These are phyloP conservation scores for Durio zibethinus DNA, from an alignment of 345 rosid genomes.

Conservation along the genomic window DNA sequence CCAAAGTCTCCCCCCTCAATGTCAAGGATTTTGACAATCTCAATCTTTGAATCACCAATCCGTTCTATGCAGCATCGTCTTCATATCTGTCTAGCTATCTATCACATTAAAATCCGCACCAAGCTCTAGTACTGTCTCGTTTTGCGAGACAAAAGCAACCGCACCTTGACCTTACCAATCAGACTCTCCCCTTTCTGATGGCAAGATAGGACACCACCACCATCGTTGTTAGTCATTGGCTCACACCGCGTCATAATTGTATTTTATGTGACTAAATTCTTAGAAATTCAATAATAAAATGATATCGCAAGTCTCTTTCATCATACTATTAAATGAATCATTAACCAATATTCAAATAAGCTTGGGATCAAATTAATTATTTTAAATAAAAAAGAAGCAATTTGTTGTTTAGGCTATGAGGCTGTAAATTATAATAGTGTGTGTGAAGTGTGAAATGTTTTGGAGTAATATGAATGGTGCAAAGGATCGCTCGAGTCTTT, in stretches of 20 bases:
- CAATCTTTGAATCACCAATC: not conserved
- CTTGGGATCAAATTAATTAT: too few species aligned
- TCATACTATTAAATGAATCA: too few species aligned
- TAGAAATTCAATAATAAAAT: too few species aligned
- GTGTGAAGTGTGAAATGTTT: not conserved
- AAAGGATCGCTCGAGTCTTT: not conserved
- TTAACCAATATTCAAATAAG: too few species aligned
- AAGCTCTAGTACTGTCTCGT: slow-evolving; percentile 3
- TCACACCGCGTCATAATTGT: too few species aligned
- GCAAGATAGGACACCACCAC: not conserved
- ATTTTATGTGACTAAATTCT: too few species aligned
- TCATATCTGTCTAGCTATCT: not conserved
- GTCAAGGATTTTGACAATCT: slow-evolving; percentile 1
- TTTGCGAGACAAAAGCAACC: slow-evolving; percentile 18
- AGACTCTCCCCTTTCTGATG: not conserved
- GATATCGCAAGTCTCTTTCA: too few species aligned
- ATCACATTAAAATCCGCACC: slow-evolving; percentile 3
- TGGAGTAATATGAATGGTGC: not conserved
- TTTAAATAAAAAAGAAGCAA: not conserved
- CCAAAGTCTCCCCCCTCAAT: not conserved
- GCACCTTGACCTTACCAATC: not conserved
- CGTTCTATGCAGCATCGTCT: not conserved
- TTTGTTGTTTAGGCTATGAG: not conserved
- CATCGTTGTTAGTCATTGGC: too few species aligned
- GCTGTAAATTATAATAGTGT: not conserved